Evolutionary conservation across 1,139 yeast species (phyloP), one percentile per base, ranked within the genome.

Genomic region (Petasospora fabianii): DNA sequence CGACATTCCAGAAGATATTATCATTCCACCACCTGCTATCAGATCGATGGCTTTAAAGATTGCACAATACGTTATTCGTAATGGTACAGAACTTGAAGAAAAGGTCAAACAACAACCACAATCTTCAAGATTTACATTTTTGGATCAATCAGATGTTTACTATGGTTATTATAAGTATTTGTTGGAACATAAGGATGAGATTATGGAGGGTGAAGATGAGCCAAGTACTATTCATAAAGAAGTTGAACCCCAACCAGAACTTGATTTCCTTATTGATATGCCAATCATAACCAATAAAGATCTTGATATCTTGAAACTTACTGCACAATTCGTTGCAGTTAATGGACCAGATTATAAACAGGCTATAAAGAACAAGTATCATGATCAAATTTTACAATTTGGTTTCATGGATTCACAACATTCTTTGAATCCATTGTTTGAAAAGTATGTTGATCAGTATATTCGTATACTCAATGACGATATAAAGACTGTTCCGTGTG

Each of bases 31-130:
- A 1, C 69, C 68, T 2, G 78, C 78, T 18, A 58, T 78, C 6
- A 65, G 74, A 50, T 69, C 68, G 20, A 70, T 77, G 8, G 80
- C 88, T 13, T 81, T 76, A 39, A 84, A 83, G 55, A 85, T 96
- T 0, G 85, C 83, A 1, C 75, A 67, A 3, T 86, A 82, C 54
- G 86, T 88, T 10, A 54, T 65, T 24, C 71, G 84, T 48, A 84
- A 85, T 55, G 96, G 96, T 0, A 57, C 53, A 26, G 61, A 68
- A 9, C 84, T 87, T 60, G 94, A 82, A 51, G 68, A 69, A 6
- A 66, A 86, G 42, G 70, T 87, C 22, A 22, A 11, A 22, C 64
- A 65, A 32, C 64, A 64, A 27, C 24, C 61, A 62, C 18, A 73
- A 71, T 17, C 32, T 42, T 66, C 69, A 21, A 80, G 81, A 58